Percentiles rank a stretch among this genome's conserved stretches.
Conservation (phyloP, 257 asterid genomes). For the Solanum raphanifolium region DNA sequence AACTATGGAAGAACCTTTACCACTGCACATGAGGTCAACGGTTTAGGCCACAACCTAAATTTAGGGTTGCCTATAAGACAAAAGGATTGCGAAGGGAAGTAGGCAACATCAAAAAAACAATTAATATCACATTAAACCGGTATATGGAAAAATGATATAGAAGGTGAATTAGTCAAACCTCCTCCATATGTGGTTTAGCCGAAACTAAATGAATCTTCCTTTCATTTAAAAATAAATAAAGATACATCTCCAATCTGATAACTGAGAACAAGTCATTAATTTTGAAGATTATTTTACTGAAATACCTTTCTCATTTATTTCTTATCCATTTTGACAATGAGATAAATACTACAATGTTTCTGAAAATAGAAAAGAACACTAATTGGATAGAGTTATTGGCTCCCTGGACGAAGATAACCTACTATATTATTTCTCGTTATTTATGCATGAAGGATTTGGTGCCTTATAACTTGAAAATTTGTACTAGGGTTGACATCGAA, state of each 20-base stretch:
- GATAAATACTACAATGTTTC: background rate
- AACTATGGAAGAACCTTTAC: background rate
- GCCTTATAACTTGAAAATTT: background rate
- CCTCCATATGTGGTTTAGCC: background rate
- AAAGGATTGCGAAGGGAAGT: background rate
- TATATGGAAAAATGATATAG: background rate
- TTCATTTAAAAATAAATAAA: background rate
- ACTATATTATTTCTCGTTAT: background rate
- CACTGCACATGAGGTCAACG: background rate
- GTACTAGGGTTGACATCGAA: background rate
- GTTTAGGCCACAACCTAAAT: background rate
- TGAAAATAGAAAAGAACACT: background rate
- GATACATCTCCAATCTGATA: background rate
- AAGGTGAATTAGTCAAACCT: background rate
- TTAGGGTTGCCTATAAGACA: background rate
- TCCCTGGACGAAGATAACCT: background rate
- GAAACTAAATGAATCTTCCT: background rate
- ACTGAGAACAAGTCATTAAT: background rate
- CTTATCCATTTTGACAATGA: background rate
- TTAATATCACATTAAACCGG: background rate
- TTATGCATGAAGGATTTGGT: background rate
- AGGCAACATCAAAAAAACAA: background rate
- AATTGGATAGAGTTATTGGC: background rate
- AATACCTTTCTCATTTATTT: background rate
- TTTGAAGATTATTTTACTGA: background rate